Conservation (phyloP, 2,329 filamentous ascomycete genomes). For the Penicillium sp. region DNA sequence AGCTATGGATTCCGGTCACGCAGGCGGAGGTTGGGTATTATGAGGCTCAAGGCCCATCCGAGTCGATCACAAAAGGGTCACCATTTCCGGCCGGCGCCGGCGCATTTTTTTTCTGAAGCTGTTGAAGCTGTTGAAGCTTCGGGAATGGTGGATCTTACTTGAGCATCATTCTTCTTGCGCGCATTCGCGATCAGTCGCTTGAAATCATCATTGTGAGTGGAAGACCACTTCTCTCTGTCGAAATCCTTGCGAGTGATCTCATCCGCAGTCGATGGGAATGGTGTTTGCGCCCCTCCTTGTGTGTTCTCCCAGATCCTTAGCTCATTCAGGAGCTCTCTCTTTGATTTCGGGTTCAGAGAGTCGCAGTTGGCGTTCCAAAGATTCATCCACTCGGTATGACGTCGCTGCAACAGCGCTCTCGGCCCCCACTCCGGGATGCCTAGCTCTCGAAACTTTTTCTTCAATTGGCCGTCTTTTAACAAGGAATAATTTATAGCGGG, state of each 20-base stretch:
- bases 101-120: not conserved
- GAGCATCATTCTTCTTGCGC: constrained; percentile 48
- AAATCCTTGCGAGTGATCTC: constrained; percentile 83
- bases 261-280: constrained; percentile 20
- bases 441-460: constrained; percentile 75
- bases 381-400: constrained; percentile 91
- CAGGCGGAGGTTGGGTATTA: constrained; percentile 4
- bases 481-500: constrained; percentile 81
- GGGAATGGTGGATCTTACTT: constrained; percentile 28
- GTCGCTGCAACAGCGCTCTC: constrained; percentile 65
- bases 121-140: constrained; percentile 9
- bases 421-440: constrained; percentile 69
- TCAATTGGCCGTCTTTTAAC: constrained; percentile 71
- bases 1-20: constrained; percentile 1
- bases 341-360: constrained; percentile 65
- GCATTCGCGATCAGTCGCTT: constrained; percentile 74
- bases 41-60: constrained; percentile 1
- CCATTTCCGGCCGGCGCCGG: constrained; percentile 2
- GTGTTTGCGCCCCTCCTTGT: constrained; percentile 55
- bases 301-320: constrained; percentile 83
- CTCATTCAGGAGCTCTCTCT: constrained; percentile 68
- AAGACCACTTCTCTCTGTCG: constrained; percentile 70
- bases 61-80: constrained; percentile 1
- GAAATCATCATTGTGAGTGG: constrained; percentile 69
- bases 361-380: constrained; percentile 98